phyloP scores from a whole-genome alignment of 768 basidiomycete genomes.

The Sarcodon sp. region DNA sequence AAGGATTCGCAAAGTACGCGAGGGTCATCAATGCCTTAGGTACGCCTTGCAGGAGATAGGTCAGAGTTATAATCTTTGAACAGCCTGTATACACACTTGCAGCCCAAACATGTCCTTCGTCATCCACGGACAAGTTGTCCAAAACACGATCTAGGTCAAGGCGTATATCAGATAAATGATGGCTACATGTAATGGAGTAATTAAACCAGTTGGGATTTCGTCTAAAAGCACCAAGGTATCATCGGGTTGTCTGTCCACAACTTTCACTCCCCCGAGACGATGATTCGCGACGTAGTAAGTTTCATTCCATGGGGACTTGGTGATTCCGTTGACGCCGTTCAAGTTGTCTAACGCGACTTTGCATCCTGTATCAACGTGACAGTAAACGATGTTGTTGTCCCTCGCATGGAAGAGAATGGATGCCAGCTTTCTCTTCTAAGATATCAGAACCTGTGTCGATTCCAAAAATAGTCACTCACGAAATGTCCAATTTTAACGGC shows the following conservation, averaged over 20 bases:
- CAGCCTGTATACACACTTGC: conserved; percentile 26
- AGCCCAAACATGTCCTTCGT: conserved; percentile 47
- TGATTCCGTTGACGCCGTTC: conserved; percentile 49
- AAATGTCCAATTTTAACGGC: conserved; percentile 38
- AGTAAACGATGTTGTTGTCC: conserved; percentile 46
- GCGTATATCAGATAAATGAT: not conserved
- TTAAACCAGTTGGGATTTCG: conserved; percentile 36
- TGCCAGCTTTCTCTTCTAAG: not conserved
- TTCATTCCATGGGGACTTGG: conserved; percentile 28
- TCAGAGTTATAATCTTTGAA: too few relatives aligned
- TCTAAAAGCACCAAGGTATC: conserved; percentile 44
- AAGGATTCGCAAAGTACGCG: conserved; percentile 30
- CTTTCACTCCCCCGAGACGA: conserved; percentile 28
- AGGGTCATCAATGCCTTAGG: conserved; percentile 23
- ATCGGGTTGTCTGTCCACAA: conserved; percentile 48
- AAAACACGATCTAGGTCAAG: conserved; percentile 27
- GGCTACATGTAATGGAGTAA: conserved; percentile 2
- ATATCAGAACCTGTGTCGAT: not conserved
- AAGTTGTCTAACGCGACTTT: conserved; percentile 41
- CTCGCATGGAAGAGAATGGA: not conserved
- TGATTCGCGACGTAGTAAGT: conserved; percentile 48
- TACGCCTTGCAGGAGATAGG: conserved; percentile 7
- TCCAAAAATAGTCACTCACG: not conserved
- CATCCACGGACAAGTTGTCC: conserved; percentile 53
- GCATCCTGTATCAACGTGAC: conserved; percentile 47